phyloP scores from a whole-genome alignment of 768 basidiomycete species.

The Suillus clintonianus region DNA sequence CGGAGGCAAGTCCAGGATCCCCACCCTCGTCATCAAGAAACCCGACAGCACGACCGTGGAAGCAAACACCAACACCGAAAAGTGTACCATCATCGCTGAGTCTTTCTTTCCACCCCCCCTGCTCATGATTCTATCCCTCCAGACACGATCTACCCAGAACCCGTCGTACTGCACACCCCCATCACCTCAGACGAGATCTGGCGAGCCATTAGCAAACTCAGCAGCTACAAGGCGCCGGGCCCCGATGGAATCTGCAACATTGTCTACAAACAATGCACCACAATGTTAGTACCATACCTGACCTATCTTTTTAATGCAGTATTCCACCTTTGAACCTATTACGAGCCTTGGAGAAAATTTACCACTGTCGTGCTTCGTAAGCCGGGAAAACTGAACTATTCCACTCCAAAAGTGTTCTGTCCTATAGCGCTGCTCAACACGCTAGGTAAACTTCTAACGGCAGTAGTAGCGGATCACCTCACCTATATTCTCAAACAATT shows the following conservation, averaged over 20 bases:
- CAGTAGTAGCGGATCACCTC: conserved; percentile 25
- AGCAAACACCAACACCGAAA: too few species aligned
- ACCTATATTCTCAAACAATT: conserved; percentile 27
- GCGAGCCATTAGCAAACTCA: too few species aligned
- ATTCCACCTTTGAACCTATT: conserved; percentile 8
- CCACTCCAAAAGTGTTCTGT: conserved; percentile 32
- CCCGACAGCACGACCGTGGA: too few species aligned
- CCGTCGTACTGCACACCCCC: too few species aligned
- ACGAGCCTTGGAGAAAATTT: conserved; percentile 20
- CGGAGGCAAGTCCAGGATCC: too few species aligned
- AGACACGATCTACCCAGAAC: too few species aligned
- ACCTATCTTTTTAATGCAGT: conserved; percentile 14
- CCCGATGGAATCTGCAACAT: conserved; percentile 29
- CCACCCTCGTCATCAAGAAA: too few species aligned
- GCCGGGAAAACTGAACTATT: conserved; percentile 37
- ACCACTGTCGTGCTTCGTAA: conserved; percentile 36
- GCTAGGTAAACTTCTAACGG: conserved; percentile 28
- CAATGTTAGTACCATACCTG: conserved; percentile 12
- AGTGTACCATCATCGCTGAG: too few species aligned
- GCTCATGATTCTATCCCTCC: too few species aligned
- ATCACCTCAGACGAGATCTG: too few species aligned
- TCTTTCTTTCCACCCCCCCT: too few species aligned
- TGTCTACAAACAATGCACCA: conserved; percentile 12
- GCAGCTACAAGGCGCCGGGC: conserved; percentile 20
- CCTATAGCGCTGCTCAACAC: conserved; percentile 41